These are phyloP conservation scores for Aphanomyces cochlioides DNA, from an alignment of 352 stramenopile genomes.

Conservation along the genomic window DNA sequence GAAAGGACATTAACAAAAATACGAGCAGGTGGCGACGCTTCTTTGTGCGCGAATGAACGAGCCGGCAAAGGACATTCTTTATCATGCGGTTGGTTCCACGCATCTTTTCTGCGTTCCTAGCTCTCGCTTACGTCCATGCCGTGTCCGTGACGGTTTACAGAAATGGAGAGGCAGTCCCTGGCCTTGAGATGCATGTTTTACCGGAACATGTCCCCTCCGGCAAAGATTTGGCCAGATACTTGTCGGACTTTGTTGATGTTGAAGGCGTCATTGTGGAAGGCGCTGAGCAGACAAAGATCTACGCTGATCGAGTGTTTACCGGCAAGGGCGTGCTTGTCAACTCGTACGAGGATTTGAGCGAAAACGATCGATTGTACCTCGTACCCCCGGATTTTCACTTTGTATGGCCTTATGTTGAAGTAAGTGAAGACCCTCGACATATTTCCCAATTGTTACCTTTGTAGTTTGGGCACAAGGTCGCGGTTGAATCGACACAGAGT, in stretches of 20 bases:
- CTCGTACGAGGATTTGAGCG: conserved; percentile 23
- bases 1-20: too few species aligned
- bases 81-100: background rate
- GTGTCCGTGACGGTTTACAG: conserved; percentile 27
- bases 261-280: conserved; percentile 15
- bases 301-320: conserved; percentile 29
- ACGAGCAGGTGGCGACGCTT: too few species aligned
- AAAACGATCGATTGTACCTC: conserved; percentile 29
- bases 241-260: conserved; percentile 18
- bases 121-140: conserved; percentile 7
- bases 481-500: conserved; percentile 1
- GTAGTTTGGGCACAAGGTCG: conserved; percentile 10
- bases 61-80: background rate
- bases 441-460: conserved; percentile 26
- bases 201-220: conserved; percentile 18
- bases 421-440: background rate
- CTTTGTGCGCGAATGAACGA: too few species aligned
- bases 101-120: background rate
- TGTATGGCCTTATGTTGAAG: conserved; percentile 32
- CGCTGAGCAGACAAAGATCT: background rate
- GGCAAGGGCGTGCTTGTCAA: conserved; percentile 17
- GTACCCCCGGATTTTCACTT: conserved; percentile 27
- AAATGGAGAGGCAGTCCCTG: conserved; percentile 16
- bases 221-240: conserved; percentile 7
- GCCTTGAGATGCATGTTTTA: conserved; percentile 9